A percentile compares a stretch with the other conserved stretches of the same genome.
phyloP scores from a whole-genome alignment of 2,329 filamentous ascomycete genomes.

The Reticulascus tulasneorum region DNA sequence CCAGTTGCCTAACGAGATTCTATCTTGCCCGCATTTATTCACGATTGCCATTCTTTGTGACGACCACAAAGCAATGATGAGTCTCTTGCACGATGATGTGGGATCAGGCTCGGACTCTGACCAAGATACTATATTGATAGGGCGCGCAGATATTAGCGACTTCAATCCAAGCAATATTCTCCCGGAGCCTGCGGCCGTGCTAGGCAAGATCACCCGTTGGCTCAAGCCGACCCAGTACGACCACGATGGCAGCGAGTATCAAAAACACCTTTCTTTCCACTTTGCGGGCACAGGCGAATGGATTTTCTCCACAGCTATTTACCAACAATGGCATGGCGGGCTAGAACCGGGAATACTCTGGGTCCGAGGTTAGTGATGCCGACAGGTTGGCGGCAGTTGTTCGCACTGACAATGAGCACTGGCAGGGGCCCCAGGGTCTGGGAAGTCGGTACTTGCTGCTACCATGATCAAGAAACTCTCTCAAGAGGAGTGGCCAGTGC shows the following conservation, averaged over 20 bases:
- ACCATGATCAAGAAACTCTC: background rate
- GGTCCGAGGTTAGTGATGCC: constrained; percentile 24
- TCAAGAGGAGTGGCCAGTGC: constrained; percentile 18
- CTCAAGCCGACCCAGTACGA: constrained; percentile 18
- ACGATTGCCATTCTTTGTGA: too few relatives aligned
- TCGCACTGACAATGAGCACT: too few relatives aligned
- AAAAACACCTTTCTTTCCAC: constrained; percentile 18
- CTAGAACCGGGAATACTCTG: constrained; percentile 20
- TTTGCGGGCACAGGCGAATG: constrained; percentile 19
- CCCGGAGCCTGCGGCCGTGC: background rate
- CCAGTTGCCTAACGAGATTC: too few relatives aligned
- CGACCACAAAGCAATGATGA: too few relatives aligned
- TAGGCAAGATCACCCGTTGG: background rate
- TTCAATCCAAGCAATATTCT: constrained; percentile 4
- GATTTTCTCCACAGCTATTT: constrained; percentile 15
- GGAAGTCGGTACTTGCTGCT: background rate
- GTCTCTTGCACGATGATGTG: too few relatives aligned
- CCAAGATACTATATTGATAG: too few relatives aligned
- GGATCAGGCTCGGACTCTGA: too few relatives aligned
- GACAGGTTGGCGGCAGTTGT: too few relatives aligned
- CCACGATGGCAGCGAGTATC: constrained; percentile 18
- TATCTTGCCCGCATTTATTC: too few relatives aligned
- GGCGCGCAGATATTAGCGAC: constrained; percentile 2
- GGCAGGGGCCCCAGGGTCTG: constrained; percentile 31
- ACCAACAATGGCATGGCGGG: constrained; percentile 17